Conservation (phyloP, 2,329 filamentous ascomycete genomes). For the Chaetomium sp. region DNA sequence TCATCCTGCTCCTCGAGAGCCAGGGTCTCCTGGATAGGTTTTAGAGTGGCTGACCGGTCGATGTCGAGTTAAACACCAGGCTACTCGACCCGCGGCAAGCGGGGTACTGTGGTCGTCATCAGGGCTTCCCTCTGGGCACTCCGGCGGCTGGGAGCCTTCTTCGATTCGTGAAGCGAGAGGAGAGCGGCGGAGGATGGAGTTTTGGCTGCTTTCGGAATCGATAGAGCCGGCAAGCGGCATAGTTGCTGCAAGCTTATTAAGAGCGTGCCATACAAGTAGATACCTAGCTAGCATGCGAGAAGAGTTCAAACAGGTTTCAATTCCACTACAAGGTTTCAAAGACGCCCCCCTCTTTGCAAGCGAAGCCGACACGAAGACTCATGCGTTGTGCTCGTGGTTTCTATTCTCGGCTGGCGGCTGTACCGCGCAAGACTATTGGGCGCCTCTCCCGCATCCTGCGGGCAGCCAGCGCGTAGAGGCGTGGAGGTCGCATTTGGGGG, state of each 20-base stretch:
- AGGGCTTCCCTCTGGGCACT: too few species aligned
- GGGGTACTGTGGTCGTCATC: background rate
- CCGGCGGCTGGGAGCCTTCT: background rate
- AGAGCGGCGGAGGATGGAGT: conserved; percentile 4
- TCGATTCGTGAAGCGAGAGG: background rate
- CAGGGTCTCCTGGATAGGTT: conserved; percentile 79
- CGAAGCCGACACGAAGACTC: background rate
- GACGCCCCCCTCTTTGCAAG: background rate
- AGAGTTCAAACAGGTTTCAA: background rate
- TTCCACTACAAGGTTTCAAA: background rate
- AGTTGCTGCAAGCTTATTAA: background rate
- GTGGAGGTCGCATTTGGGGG: conserved; percentile 2
- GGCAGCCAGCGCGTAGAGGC: conserved; percentile 19
- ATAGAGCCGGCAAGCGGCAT: conserved; percentile 18
- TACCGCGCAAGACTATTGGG: conserved; percentile 17
- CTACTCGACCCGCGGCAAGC: background rate
- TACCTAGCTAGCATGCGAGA: conserved; percentile 4
- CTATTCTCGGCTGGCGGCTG: conserved; percentile 18
- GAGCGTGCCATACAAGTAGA: background rate
- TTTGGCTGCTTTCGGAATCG: background rate
- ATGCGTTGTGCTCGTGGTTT: conserved; percentile 7
- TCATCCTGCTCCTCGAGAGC: conserved; percentile 88
- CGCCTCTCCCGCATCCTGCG: conserved; percentile 20
- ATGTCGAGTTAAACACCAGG: background rate
- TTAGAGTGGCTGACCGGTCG: conserved; percentile 39